These are phyloP conservation scores for Penicillium atrosanguineum DNA, from an alignment of 495 filamentous ascomycete genomes.

Conservation along the genomic window DNA sequence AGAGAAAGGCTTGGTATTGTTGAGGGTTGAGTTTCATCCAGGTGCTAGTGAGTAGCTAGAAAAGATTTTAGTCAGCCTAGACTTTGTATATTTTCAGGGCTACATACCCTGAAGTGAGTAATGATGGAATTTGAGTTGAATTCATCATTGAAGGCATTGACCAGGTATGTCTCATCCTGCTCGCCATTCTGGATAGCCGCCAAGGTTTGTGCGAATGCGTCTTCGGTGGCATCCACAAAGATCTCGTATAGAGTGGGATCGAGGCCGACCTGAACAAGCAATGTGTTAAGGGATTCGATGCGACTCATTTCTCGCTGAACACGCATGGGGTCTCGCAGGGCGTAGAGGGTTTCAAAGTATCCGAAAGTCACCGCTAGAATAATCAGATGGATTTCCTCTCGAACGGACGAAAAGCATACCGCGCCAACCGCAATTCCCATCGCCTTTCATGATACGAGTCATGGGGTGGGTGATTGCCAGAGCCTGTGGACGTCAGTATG, in stretches of 20 bases:
- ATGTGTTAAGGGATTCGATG: conserved; percentile 65
- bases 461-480: conserved; percentile 82
- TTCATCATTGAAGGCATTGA: conserved; percentile 72
- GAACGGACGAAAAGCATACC: conserved; percentile 54
- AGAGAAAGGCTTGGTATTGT: conserved; percentile 69
- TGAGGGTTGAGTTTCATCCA: conserved; percentile 76
- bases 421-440: conserved; percentile 98
- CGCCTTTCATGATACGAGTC: conserved; percentile 83
- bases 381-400: conserved; percentile 7
- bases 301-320: conserved; percentile 68
- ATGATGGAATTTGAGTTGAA: conserved; percentile 69
- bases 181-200: conserved; percentile 49
- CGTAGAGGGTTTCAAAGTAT: conserved; percentile 84
- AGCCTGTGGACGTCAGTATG: conserved; percentile 48
- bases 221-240: conserved; percentile 72
- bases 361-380: conserved; percentile 80
- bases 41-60: conserved; percentile 76
- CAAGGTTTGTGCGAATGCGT: conserved; percentile 59
- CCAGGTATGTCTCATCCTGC: conserved; percentile 60
- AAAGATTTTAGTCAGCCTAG: conserved; percentile 11
- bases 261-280: conserved; percentile 67
- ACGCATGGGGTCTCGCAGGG: conserved; percentile 58
- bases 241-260: conserved; percentile 70
- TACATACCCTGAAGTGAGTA: conserved; percentile 63
- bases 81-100: neutral